A percentile compares a stretch with the other conserved stretches of the same genome.
Evolutionary conservation across 2,329 filamentous ascomycete species (phyloP).

Genomic region (Tricladium varicosporioides): DNA sequence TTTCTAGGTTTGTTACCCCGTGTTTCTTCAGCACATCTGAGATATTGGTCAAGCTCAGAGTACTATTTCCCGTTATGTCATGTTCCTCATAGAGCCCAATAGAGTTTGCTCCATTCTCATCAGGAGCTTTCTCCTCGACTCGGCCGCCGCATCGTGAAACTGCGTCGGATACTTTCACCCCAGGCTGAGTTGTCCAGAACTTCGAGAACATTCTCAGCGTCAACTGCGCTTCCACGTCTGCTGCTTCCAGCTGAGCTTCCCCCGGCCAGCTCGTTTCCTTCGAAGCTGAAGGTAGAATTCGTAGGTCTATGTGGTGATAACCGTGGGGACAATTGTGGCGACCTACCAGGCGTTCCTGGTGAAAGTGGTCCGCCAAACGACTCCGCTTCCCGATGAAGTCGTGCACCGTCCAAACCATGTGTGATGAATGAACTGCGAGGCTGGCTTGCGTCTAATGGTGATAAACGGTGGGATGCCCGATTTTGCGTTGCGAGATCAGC

Average conservation of each 20-base stretch:
- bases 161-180: conserved; percentile 88
- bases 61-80: no score
- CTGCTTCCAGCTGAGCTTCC: conserved; percentile 44
- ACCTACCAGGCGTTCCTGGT: conserved; percentile 19
- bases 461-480: conserved; percentile 23
- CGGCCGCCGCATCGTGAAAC: conserved; percentile 67
- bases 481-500: conserved; percentile 37
- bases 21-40: neutral
- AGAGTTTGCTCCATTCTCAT: conserved; percentile 3
- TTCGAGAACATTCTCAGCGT: conserved; percentile 74
- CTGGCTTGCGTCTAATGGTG: conserved; percentile 25
- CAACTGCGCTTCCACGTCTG: conserved; percentile 67
- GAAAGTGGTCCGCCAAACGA: conserved; percentile 17
- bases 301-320: conserved; percentile 37
- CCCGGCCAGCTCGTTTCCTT: conserved; percentile 23
- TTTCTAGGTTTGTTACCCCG: conserved; percentile 6
- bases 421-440: conserved; percentile 30
- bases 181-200: conserved; percentile 87
- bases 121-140: conserved; percentile 17
- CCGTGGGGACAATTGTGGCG: conserved; percentile 29
- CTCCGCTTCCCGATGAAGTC: conserved; percentile 23
- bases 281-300: conserved; percentile 32
- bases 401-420: conserved; percentile 29
- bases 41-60: neutral
- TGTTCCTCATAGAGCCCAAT: neutral